These are phyloP conservation scores for Phytophthora citrophthora DNA, from an alignment of 352 stramenopile genomes.

Conservation along the genomic window DNA sequence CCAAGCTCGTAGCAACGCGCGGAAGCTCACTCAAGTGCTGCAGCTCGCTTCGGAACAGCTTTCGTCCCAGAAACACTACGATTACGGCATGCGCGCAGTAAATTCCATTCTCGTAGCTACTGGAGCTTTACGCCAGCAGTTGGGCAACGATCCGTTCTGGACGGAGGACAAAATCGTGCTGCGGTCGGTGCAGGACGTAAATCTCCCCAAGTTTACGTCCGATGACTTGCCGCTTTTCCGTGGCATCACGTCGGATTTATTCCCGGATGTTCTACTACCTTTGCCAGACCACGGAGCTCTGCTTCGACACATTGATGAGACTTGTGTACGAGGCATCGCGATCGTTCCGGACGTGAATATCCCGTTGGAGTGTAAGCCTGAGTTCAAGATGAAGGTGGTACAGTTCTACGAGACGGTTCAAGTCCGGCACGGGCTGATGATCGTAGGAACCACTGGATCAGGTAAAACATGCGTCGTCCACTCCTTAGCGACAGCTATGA, in stretches of 20 bases:
- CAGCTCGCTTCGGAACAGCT: conserved; percentile 94
- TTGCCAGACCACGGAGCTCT: conserved; percentile 87
- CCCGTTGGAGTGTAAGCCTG: conserved; percentile 76
- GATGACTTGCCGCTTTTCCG: conserved; percentile 94
- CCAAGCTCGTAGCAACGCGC: conserved; percentile 86
- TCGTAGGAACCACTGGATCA: conserved; percentile 93
- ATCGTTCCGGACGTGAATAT: conserved; percentile 67
- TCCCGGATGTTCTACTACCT: conserved; percentile 88
- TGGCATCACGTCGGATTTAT: conserved; percentile 94
- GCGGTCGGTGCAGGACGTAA: conserved; percentile 93
- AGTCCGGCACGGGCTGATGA: conserved; percentile 96
- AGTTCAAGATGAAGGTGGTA: conserved; percentile 91
- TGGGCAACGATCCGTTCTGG: conserved; percentile 89
- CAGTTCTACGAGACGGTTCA: conserved; percentile 97
- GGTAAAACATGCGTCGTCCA: conserved; percentile 95
- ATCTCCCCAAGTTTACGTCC: conserved; percentile 94
- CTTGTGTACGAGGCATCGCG: conserved; percentile 69
- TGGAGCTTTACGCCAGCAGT: conserved; percentile 90
- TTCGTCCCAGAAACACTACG: conserved; percentile 95
- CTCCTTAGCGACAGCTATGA: conserved; percentile 81
- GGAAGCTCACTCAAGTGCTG: conserved; percentile 94
- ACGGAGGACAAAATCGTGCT: conserved; percentile 93
- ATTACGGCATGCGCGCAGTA: conserved; percentile 96
- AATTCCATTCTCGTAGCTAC: conserved; percentile 95
- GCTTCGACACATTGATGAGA: conserved; percentile 82